Evolutionary conservation across 2,329 filamentous ascomycete genomes (phyloP), one percentile per base, ranked within the genome.

Genomic region (Xylariaceae sp.): DNA sequence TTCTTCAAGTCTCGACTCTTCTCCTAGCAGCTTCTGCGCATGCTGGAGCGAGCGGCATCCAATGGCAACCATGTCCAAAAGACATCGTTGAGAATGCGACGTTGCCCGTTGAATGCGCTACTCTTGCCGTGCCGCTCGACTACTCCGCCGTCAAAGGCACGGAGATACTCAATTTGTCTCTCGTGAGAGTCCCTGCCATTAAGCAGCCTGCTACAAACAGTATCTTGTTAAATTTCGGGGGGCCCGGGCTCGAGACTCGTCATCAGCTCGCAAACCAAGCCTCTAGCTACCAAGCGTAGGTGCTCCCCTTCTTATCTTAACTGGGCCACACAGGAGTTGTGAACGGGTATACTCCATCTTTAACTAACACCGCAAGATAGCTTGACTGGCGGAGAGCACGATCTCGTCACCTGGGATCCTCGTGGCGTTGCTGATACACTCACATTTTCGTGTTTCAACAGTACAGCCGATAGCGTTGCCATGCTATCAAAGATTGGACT

Each of bases 191-290:
- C 7, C 69, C 70, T 1, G 73, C 75, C 0, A 56, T 64, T 1
- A 67, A 67, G 4, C 49, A 69, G 39, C 70, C 72, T 0, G 67
- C 65, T 1, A 71, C 71, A 34, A 74, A 75, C 1, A 76, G 70
- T 49, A 73, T 78, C 44, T 60, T 77, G 2, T 67, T 74, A 54
- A 76, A 78, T 62, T 74, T 74, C 18, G 75, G 75, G 6, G 74
- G 74, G 0, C 75, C 75, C 0, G 74, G 73, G 7, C 15, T 48
- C 8, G 64, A 61, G 54, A 63, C 11, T 11, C 55, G 49, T 3
- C 53, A 60, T 4, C 49, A 59, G 4, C 55, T 67, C 5, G 60
- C 55, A 2, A 10, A 50, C 0, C 35, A 65, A 7, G 60, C 60
- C 1, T 56, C 63, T 9, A 55, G 60, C 23, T 30, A 69, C n/a